Base-by-base conservation (phyloP, 1,284 basidiomycete genomes). In the Boletus hoseneyae region DNA sequence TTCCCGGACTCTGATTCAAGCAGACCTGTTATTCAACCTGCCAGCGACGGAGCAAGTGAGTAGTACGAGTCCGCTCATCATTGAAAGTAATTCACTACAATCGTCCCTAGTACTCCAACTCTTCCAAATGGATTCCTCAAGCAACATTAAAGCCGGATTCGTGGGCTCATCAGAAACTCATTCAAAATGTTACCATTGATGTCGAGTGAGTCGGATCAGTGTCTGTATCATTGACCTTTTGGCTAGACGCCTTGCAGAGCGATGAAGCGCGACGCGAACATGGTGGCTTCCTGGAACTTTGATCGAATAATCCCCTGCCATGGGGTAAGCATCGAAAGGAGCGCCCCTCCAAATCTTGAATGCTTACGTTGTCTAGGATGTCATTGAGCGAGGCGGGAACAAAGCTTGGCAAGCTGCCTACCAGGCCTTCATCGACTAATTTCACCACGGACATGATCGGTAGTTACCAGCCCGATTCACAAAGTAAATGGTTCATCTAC, bases 251-350 rank as follows among this genome's bases (percentile, higher is more conserved):
- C 9, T n/a, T 45, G 1, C 59, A 92, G 89, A 25, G 82, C 80
- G 6, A 90, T 92, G 87, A 78, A 74, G 47, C 76, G 80, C 25
- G 83, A 91, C 59, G 85, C 79, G 3, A 80, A 76, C 57, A 83
- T 75, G 1, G 90, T 95, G 3, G 77, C 82, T 1, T 76, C 70
- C 2, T 95, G 93, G 93, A 85, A 95, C 59, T 95, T 93, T 66
- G 81, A 90, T 27, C 76, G 89, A 39, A 88, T 98, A 62, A 93
- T 97, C 51, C 91, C 92, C 41, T 96, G 93, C 62, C 95, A 97
- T 67, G 95, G 90, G n/a, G 86, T 88, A 63, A 60, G 80, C 67
- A 47, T 10, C 32, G 10, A 40, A 39, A 21, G 7, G 25, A 4
- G 8, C 12, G 8, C 2, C 21, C 18, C 32, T 42, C 2, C 21